These are phyloP conservation scores for Microdochium paspali DNA, from an alignment of 2,329 filamentous ascomycete genomes.

Conservation along the genomic window DNA sequence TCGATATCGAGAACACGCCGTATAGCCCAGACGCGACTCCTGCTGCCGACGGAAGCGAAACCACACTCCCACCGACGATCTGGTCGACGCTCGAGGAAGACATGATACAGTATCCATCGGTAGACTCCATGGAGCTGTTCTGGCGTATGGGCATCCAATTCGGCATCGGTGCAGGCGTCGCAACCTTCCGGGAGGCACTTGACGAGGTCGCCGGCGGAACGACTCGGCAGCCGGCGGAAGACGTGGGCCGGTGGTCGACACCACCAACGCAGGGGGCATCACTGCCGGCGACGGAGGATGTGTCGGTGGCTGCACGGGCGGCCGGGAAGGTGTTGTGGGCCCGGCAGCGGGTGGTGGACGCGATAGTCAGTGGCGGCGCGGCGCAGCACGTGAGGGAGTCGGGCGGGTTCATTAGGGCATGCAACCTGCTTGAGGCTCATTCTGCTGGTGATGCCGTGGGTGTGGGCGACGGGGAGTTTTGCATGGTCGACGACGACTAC, in stretches of 20 bases:
- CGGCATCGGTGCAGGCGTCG: conserved; percentile 12
- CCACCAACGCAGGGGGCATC: conserved; percentile 4
- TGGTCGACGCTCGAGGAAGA: conserved; percentile 5
- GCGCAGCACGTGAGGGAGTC: background rate
- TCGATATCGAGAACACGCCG: too few relatives aligned
- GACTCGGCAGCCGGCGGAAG: background rate
- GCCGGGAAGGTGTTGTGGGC: background rate
- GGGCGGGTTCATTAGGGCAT: background rate
- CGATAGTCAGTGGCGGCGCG: background rate
- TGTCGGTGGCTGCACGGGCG: background rate
- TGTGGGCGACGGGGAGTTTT: background rate
- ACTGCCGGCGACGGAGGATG: background rate
- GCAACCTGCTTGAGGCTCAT: background rate
- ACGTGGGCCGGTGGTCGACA: background rate
- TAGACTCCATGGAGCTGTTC: conserved; percentile 4
- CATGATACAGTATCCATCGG: conserved; percentile 1
- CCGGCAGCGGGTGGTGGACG: background rate
- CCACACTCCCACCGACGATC: background rate
- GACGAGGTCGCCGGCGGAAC: conserved; percentile 7
- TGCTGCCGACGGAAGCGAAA: background rate
- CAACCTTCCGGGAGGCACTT: conserved; percentile 4
- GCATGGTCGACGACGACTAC: too few relatives aligned
- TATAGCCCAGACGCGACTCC: background rate
- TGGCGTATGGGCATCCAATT: conserved; percentile 10
- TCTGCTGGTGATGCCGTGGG: background rate